Conservation (phyloP, 2,329 filamentous ascomycete genomes). For the Fusarium sulawesiense region DNA sequence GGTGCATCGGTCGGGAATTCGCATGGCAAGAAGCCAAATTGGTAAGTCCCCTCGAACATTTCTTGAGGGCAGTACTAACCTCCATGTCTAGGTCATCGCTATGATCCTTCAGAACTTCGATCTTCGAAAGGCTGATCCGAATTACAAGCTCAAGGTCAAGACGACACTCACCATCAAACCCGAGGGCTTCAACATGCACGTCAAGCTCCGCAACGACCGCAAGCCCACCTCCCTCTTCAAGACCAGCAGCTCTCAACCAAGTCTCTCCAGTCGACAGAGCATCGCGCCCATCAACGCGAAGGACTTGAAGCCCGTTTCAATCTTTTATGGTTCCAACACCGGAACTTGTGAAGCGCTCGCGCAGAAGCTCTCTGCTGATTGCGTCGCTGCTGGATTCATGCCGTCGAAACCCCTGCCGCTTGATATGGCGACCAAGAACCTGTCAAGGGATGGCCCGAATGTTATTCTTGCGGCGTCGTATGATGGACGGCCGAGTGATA, state of each 20-base stretch:
- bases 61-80: accelerated
- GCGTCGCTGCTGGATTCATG: conserved; percentile 6
- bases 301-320: conserved; percentile 4
- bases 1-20: conserved; percentile 7
- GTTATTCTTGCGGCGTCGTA: background rate
- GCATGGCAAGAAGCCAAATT: conserved; percentile 15
- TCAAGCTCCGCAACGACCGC: conserved; percentile 2
- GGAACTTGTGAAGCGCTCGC: conserved; percentile 11
- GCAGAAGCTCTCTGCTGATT: conserved; percentile 1
- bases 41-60: background rate
- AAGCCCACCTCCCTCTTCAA: conserved; percentile 3
- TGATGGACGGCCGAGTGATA: conserved; percentile 1
- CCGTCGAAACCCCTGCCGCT: background rate
- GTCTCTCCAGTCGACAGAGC: background rate
- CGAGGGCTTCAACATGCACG: background rate
- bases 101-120: conserved; percentile 17
- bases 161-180: conserved; percentile 1
- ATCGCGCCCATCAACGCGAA: background rate
- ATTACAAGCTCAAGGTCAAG: conserved; percentile 17
- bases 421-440: background rate
- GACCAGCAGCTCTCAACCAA: background rate
- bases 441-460: background rate
- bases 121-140: background rate
- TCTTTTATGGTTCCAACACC: conserved; percentile 5
- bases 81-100: background rate